Evolutionary conservation across 495 filamentous ascomycete genomes (phyloP), one percentile per base, ranked within the genome.

Genomic region (Daldinia vernicosa): DNA sequence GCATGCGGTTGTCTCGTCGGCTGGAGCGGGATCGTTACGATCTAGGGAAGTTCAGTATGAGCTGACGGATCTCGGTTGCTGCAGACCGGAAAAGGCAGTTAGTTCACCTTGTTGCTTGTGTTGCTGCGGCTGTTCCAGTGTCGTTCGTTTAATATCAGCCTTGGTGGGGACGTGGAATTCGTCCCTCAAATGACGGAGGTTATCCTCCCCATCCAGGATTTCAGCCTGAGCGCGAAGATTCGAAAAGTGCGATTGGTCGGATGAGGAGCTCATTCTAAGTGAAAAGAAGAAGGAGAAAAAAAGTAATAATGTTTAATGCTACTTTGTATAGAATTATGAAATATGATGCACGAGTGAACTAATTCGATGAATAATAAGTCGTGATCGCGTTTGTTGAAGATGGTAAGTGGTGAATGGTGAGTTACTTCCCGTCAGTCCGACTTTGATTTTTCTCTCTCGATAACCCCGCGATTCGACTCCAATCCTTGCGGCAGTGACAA

Each of bases 121-220:
- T 37, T 69, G 60, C 54, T 69, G 60, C 33, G 66, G 62, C 39
- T 59, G 33, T 28, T 80, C 79, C 43, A 94, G 74, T 4, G 78
- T 86, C 60, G 87, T 90, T 62, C 91, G 88, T 74, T 89, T 89
- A 63, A 97, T 80, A 72, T 95, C 91, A 19, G 84, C 84, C 77
- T 89, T 92, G 19, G 92, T 90, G 14, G 95, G 95, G 67, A 97
- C 92, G 45, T 91, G 84, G 76, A 98, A 99, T 75, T 97, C 91
- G 19, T 85, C 76, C 28, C 92, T 88, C 35, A 94, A 86, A 32
- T 86, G 80, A 28, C 80, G 80, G 55, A 99, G 85, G 26, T 83
- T 76, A 79, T 98, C 95, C 71, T 87, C 81, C 11, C 78, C 79
- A 79, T 98, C 95, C 32, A 93, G 81, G 62, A 69, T 51, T 60